Evolutionary conservation across 164 flowering plant species (phyloP), one percentile per base, ranked within the genome.

Genomic region (Annona cherimola): DNA sequence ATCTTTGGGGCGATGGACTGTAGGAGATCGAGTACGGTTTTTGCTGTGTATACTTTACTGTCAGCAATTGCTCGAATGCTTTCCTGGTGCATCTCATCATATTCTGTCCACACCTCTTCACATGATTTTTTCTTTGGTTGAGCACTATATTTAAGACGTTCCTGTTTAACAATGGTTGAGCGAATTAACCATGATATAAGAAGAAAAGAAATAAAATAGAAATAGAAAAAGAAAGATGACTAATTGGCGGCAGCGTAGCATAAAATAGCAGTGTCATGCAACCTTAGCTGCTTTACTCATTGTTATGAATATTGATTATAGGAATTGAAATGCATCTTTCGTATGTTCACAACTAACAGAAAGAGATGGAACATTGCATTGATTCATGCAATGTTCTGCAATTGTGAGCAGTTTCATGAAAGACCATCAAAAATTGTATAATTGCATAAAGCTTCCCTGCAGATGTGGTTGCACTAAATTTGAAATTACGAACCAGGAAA

Each of bases 81-180:
- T 39, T 87, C 90, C 57, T 79, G 75, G 80, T 84, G 82, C 77
- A 89, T 81, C 73, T 86, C 91, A 75, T 88, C 88, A 61, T 88
- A 89, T 76, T 91, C 97, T 1, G 91, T 85, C 97, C 89, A 81
- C 35, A 84, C 83, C 66, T 86, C 90, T 75, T 83, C 84, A 72
- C 93, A 88, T 1, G 84, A 67, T 18, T 59, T 81, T 7, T 72
- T 50, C 42, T 76, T 79, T 20, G 7, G 69, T 11, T 80, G 67
- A 42, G 69, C 43, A 40, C 70, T 50, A 69, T 65, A 26, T 41
- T 46, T 72, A 55, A 61, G 69, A 73, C 78, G 54, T 57, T 76
- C 88, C 84, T 86, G 84, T 43, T 68, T 50, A 57, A 57, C 16
- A 66, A 66, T 12, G 26, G 3, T 43, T 43, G 35, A 63, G 63